Conservation (phyloP, 2,329 filamentous ascomycete genomes). For the Ustilaginoidea virens region DNA sequence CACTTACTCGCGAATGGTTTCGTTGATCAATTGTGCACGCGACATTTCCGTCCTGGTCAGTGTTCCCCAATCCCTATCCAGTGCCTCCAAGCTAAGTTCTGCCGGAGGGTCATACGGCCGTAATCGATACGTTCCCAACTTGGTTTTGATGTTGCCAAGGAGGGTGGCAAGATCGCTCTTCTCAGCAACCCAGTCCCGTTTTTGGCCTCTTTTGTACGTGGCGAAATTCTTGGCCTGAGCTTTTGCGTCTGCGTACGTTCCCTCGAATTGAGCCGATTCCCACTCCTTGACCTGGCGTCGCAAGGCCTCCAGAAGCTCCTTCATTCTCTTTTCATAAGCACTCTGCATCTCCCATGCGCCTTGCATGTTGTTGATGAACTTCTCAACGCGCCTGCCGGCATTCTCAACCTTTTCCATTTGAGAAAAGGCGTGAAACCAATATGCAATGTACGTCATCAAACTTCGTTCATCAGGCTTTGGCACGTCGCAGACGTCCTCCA, state of each 20-base stretch:
- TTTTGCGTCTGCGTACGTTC: conserved; percentile 87
- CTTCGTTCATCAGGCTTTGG: conserved; percentile 89
- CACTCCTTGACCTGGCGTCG: conserved; percentile 58
- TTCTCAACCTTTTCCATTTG: conserved; percentile 99
- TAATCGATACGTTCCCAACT: conserved; percentile 85
- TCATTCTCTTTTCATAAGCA: conserved; percentile 84
- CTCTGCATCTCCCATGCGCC: conserved; percentile 99
- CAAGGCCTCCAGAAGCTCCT: conserved; percentile 62
- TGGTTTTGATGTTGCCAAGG: conserved; percentile 96
- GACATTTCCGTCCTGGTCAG: conserved; percentile 75
- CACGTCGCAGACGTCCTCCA: conserved; percentile 96
- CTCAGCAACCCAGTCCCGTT: conserved; percentile 92
- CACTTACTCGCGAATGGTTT: conserved; percentile 85
- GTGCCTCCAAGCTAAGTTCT: conserved; percentile 65
- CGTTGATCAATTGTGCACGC: conserved; percentile 87
- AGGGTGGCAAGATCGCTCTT: conserved; percentile 90
- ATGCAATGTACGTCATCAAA: conserved; percentile 98
- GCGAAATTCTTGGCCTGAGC: conserved; percentile 69
- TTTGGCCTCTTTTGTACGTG: conserved; percentile 78
- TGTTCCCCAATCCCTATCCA: conserved; percentile 69
- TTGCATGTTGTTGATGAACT: conserved; percentile 98
- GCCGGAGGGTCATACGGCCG: conserved; percentile 80
- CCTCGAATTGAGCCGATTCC: conserved; percentile 70
- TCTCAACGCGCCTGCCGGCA: conserved; percentile 87
- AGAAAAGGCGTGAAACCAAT: conserved; percentile 99